phyloP scores from a whole-genome alignment of 2,329 filamentous ascomycete species.

The Aspergillus fischeri region DNA sequence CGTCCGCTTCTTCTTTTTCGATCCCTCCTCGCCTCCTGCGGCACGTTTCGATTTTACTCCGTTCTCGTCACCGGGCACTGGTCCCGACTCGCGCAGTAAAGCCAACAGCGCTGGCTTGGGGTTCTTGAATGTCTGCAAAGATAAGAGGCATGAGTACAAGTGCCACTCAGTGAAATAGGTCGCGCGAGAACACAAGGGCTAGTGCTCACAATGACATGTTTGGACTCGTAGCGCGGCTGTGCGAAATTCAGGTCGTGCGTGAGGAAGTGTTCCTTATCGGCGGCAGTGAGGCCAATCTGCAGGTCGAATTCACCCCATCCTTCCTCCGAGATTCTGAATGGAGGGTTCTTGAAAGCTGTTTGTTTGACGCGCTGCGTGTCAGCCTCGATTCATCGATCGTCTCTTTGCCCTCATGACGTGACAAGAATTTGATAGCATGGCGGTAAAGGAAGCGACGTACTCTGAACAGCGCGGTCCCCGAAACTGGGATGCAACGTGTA shows the following conservation, averaged over 20 bases:
- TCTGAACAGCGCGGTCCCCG: slow-evolving; percentile 72
- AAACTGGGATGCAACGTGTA: slow-evolving; percentile 96
- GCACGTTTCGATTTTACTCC: slow-evolving; percentile 60
- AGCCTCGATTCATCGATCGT: background rate
- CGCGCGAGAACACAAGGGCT: background rate
- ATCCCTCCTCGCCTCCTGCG: slow-evolving; percentile 52
- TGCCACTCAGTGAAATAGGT: background rate
- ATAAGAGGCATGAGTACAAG: slow-evolving; percentile 1
- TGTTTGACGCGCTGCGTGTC: slow-evolving; percentile 1
- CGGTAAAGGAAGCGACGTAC: slow-evolving; percentile 50
- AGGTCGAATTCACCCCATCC: slow-evolving; percentile 99
- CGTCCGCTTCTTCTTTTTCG: slow-evolving; percentile 73
- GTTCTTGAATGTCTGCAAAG: slow-evolving; percentile 72
- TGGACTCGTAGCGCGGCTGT: slow-evolving; percentile 73
- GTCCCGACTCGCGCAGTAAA: slow-evolving; percentile 75
- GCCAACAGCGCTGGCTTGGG: slow-evolving; percentile 81
- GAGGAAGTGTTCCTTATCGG: slow-evolving; percentile 81
- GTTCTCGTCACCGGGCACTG: slow-evolving; percentile 70
- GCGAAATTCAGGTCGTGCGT: slow-evolving; percentile 91
- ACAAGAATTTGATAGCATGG: background rate
- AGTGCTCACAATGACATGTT: slow-evolving; percentile 64
- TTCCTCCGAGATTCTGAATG: slow-evolving; percentile 87
- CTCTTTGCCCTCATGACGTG: background rate
- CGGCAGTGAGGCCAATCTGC: slow-evolving; percentile 74
- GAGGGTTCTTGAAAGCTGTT: slow-evolving; percentile 73